These are phyloP conservation scores for Mallotus repandus DNA, from an alignment of 441 rosid genomes.

Conservation along the genomic window DNA sequence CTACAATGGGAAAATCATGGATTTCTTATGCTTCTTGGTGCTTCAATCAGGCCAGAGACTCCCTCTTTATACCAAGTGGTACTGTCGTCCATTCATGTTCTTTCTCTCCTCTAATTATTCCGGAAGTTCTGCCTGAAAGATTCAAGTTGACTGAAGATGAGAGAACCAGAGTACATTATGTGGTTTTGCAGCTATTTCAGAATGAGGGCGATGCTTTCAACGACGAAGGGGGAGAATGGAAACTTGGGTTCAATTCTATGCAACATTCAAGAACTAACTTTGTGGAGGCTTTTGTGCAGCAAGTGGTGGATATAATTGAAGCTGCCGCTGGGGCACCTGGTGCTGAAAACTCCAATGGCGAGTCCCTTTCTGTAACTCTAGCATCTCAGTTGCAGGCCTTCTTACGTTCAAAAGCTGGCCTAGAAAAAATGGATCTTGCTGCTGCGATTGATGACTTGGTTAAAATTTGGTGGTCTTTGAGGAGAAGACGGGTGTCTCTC, in stretches of 20 bases:
- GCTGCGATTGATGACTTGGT: constrained; percentile 59
- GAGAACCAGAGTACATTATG: constrained; percentile 48
- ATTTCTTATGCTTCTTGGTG: constrained; percentile 98
- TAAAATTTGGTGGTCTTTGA: constrained; percentile 85
- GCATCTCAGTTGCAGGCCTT: constrained; percentile 65
- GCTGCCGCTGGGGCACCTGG: constrained; percentile 74
- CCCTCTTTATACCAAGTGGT: constrained; percentile 45
- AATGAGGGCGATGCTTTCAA: constrained; percentile 34
- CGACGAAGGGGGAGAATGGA: constrained; percentile 37
- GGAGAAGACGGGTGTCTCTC: constrained; percentile 85
- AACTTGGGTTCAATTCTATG: constrained; percentile 31
- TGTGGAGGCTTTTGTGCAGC: constrained; percentile 49
- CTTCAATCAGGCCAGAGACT: constrained; percentile 73
- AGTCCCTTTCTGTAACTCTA: constrained; percentile 62
- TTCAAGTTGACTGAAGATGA: constrained; percentile 78
- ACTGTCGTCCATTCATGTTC: constrained; percentile 47
- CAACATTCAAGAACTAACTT: constrained; percentile 39
- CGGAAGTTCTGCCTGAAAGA: constrained; percentile 67
- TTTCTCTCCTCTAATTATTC: constrained; percentile 60
- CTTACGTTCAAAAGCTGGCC: constrained; percentile 36
- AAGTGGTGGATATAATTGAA: constrained; percentile 68
- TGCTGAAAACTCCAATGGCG: constrained; percentile 58
- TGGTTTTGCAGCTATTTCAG: constrained; percentile 48
- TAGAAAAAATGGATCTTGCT: constrained; percentile 46
- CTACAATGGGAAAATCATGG: constrained; percentile 96